Percentiles rank a stretch among this genome's conserved stretches.
Conservation (phyloP, 306 rosid species). For the Quillaja saponaria region DNA sequence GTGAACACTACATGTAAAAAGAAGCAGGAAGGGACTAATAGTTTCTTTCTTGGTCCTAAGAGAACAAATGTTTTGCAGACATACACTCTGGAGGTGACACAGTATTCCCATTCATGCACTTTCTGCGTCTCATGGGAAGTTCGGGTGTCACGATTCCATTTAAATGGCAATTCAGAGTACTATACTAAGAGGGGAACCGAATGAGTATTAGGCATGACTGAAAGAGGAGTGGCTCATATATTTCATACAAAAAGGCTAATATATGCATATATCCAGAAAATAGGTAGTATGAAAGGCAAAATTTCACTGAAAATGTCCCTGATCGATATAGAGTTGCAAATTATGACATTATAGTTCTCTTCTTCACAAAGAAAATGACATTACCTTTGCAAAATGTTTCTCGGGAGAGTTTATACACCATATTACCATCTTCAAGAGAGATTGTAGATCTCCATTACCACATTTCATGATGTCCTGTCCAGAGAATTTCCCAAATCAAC, state of each 20-base stretch:
- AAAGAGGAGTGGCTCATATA: neutral
- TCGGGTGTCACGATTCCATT: too few relatives aligned
- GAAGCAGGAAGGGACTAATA: too few relatives aligned
- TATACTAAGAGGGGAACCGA: too few relatives aligned
- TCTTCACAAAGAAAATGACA: neutral
- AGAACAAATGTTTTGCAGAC: too few relatives aligned
- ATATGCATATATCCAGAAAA: neutral
- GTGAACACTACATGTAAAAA: too few relatives aligned
- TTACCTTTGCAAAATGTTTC: conserved; percentile 91
- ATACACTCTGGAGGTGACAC: too few relatives aligned
- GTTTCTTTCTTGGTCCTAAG: too few relatives aligned
- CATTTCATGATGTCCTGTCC: conserved; percentile 59
- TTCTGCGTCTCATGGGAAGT: too few relatives aligned
- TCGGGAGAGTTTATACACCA: conserved; percentile 72
- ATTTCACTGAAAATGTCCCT: neutral
- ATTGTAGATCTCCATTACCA: conserved; percentile 58
- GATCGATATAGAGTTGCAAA: neutral
- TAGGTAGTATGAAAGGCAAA: neutral
- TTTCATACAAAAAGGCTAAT: neutral
- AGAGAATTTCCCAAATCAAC: conserved; percentile 25
- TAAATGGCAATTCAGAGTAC: too few relatives aligned
- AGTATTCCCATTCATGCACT: too few relatives aligned
- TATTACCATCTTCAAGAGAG: conserved; percentile 49
- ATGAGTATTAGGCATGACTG: neutral
- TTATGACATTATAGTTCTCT: neutral